Percentiles rank a stretch among this genome's conserved stretches.
These are phyloP conservation scores for Rhododendron vialii DNA, from an alignment of 148 eudicot species.

Conservation along the genomic window DNA sequence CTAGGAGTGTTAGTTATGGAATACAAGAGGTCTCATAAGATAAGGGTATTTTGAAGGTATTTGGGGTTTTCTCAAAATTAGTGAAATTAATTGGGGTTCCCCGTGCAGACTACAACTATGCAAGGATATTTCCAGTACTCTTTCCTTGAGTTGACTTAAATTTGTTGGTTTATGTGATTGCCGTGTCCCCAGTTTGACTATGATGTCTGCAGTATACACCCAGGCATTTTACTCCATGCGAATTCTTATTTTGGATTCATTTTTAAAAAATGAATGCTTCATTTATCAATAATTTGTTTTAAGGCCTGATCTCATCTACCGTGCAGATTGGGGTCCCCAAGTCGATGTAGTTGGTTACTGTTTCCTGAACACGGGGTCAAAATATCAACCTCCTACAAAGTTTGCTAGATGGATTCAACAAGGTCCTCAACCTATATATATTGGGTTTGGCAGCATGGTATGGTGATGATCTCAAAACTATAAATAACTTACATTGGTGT, in stretches of 20 bases:
- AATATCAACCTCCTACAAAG: conserved; percentile 67
- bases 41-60: not conserved
- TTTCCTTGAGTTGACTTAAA: not conserved
- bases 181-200: not conserved
- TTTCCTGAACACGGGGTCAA: conserved; percentile 73
- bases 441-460: conserved; percentile 99
- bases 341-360: conserved; percentile 98
- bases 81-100: not conserved
- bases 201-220: not conserved
- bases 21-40: not conserved
- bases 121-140: not conserved
- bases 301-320: conserved; percentile 5
- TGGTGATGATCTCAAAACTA: conserved; percentile 1
- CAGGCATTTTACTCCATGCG: not conserved
- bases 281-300: not conserved
- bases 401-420: conserved; percentile 69
- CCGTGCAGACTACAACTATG: not conserved
- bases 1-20: not conserved
- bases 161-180: not conserved
- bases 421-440: conserved; percentile 77
- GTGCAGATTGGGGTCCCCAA: conserved; percentile 87
- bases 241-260: not conserved
- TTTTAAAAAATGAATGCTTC: not conserved
- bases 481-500: not conserved
- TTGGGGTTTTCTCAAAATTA: not conserved